These are phyloP conservation scores for Mycena albidolilacea DNA, from an alignment of 768 basidiomycete genomes.

Conservation along the genomic window DNA sequence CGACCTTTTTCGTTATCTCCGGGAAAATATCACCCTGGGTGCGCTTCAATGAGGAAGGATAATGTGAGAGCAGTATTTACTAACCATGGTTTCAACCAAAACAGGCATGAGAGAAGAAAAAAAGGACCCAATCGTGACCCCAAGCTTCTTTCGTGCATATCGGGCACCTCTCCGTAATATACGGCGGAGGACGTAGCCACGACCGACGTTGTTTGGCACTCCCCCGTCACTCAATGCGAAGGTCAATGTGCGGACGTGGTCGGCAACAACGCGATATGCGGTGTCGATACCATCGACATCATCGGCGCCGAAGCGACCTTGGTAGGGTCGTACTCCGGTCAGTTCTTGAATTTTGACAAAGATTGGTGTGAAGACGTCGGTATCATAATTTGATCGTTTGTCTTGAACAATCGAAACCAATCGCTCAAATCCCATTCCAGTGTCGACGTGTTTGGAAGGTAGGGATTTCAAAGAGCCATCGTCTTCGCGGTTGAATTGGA, in stretches of 20 bases:
- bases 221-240: constrained; percentile 98
- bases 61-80: constrained; percentile 25
- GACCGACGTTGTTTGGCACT: constrained; percentile 94
- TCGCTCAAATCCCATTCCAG: constrained; percentile 99
- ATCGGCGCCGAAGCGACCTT: constrained; percentile 95
- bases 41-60: constrained; percentile 10
- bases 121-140: constrained; percentile 93
- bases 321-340: constrained; percentile 89
- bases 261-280: constrained; percentile 96
- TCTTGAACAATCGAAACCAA: constrained; percentile 95
- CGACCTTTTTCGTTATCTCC: constrained; percentile 86
- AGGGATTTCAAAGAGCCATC: constrained; percentile 85
- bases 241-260: constrained; percentile 95
- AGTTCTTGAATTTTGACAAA: constrained; percentile 90
- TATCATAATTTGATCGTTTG: constrained; percentile 96
- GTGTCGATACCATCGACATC: constrained; percentile 96
- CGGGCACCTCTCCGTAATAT: constrained; percentile 95
- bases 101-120: constrained; percentile 94
- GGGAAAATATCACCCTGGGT: constrained; percentile 89
- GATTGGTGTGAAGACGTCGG: constrained; percentile 93
- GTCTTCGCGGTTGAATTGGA: constrained; percentile 97
- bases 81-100: constrained; percentile 90
- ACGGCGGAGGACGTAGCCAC: constrained; percentile 96
- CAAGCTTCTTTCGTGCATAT: constrained; percentile 95
- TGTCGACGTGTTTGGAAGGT: constrained; percentile 97